Percentiles rank a stretch among this genome's conserved stretches.
Conservation (phyloP, 2,329 filamentous ascomycete species). For the Nemania sp. region DNA sequence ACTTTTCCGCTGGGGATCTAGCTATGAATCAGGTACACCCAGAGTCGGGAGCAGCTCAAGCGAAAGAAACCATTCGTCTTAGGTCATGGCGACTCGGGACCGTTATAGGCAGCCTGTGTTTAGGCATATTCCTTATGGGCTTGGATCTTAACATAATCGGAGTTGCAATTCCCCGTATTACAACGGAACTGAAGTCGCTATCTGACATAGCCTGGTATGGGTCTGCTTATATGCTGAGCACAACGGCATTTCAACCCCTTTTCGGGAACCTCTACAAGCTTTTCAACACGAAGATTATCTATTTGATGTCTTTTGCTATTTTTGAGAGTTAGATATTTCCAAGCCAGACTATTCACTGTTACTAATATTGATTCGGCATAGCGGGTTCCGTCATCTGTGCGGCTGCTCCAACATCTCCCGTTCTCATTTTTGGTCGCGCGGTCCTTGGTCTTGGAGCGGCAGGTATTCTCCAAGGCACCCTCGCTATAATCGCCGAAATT, state of each 20-base stretch:
- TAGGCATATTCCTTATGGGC: background rate
- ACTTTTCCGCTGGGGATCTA: too few relatives aligned
- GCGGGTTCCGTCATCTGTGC: background rate
- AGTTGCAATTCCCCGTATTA: background rate
- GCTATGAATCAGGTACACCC: too few relatives aligned
- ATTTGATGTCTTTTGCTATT: background rate
- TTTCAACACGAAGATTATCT: background rate
- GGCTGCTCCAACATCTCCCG: background rate
- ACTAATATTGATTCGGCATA: background rate
- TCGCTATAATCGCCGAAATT: background rate
- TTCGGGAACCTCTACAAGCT: background rate
- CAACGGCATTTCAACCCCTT: background rate
- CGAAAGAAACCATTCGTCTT: background rate
- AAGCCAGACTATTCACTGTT: background rate
- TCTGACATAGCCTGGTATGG: background rate
- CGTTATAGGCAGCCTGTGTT: background rate
- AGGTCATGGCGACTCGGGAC: background rate
- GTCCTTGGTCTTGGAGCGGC: background rate
- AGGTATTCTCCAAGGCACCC: background rate
- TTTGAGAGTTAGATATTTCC: background rate
- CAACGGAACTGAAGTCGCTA: background rate
- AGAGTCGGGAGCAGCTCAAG: too few relatives aligned
- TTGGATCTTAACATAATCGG: background rate
- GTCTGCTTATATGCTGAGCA: background rate
- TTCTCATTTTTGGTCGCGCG: background rate